Base-by-base conservation (phyloP, 768 basidiomycete genomes). In the Lactifluus pinguis region DNA sequence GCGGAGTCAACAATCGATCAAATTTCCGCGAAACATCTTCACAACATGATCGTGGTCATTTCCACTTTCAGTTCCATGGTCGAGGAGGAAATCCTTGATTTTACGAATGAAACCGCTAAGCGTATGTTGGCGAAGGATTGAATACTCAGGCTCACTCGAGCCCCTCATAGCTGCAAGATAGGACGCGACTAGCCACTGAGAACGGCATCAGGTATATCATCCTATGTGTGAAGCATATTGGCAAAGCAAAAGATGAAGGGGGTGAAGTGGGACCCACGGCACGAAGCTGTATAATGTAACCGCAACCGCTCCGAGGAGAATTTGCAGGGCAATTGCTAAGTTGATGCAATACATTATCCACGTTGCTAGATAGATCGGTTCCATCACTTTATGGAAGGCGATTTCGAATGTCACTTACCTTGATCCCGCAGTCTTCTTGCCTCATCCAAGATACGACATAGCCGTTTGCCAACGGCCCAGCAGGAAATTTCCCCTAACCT, bases 91-190 rank as follows among this genome's bases (percentile, higher is more conserved):
- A 1, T 81, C 79, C 53, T 77, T 69, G 44, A 76, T 76, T 62
- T 85, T 80, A 25, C 87, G 82, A 29, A 88, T 74, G 66, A 82
- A 89, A 30, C 81, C 76, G 36, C 86, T 83, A 1, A 89, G 74
- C 62, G 86, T 83, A 63, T 84, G 83, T 6, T 75, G 75, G 9
- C 81, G 79, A 3, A 75, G 69, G 45, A 77, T 75, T 1, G 84
- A 85, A 17, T 78, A 60, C 63, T 89, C 86, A 2, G 87, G 87
- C 64, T 88, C 86, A 50, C 80, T 79, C 0, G 85, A 83, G 13
- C 85, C 85, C 29, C 86, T 80, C n/a, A 80, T 77, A 11, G 82
- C 80, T 2, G 87, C 87, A 32, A 89, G 76, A 70, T 85, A 88
- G 7, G 86, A 83, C 25, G 87, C 86, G 13, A 83, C 79, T 19